Base-by-base conservation (phyloP, 179 eudicot genomes). In the Gypsophila paniculata region DNA sequence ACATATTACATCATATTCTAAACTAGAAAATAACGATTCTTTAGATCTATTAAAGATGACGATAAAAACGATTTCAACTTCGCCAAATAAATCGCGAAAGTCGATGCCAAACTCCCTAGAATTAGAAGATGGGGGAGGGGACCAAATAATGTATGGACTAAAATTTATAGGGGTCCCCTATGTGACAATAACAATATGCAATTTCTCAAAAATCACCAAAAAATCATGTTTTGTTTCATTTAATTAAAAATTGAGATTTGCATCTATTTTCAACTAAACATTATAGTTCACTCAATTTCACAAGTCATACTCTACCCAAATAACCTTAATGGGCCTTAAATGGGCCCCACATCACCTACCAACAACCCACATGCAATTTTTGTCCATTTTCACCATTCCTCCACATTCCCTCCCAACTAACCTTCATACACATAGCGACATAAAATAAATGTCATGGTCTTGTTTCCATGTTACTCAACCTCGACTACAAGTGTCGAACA, bases 341-440 rank as follows among this genome's bases (percentile, higher is more conserved):
- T 61, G 57, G 68, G 42, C 44, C 71, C 48, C 55, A 66, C 59
- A 36, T 21, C 6, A 19, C n/a, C 32, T 26, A 57, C 32, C 58
- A 44, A 15, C 71, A 74, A 55, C 17, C 29, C 76, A 74, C 71
- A 74, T 74, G 71, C 76, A 74, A 7, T 65, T 51, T 58, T 29
- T n/a, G n/a, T 55, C 76, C 59, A 74, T 60, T 73, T 53, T 32
- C 44, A 66, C 48, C 55, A 42, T 57, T 48, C 59, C 61, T 38
- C 14, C 67, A 61, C 68, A 61, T 25, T 54, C 34, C 26, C 58
- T 38, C 46, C 4, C 49, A 34, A 55, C 71, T n/a, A 66, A 66
- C 39, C 70, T 66, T 48, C 70, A 22, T 36, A 23, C 70, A 46
- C 22, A 7, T 44, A 23, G 38, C 48, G 70, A 46, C 70, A 46